Evolutionary conservation across 177 flowering plant species (phyloP).

Genomic region (Telopea speciosissima): DNA sequence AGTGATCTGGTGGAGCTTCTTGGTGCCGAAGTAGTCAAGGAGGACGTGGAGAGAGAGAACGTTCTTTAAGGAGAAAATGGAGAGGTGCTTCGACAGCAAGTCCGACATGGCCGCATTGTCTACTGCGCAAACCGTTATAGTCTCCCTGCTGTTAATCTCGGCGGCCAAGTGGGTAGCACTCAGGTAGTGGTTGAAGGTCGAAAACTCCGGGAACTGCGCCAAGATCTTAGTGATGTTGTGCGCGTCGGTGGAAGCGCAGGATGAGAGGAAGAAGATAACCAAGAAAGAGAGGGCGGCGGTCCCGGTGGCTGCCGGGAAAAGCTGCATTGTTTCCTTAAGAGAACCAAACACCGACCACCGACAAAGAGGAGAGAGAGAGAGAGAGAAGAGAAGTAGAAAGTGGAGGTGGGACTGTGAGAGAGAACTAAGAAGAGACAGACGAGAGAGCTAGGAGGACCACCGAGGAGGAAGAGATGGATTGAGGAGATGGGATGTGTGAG

Average conservation of each 20-base stretch:
- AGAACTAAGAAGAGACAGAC: background rate
- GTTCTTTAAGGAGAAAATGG: conserved; percentile 58
- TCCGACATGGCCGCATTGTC: conserved; percentile 72
- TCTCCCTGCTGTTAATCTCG: conserved; percentile 72
- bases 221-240: conserved; percentile 81
- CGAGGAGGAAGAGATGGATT: background rate
- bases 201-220: conserved; percentile 54
- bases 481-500: background rate
- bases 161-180: conserved; percentile 66
- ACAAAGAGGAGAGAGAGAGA: background rate
- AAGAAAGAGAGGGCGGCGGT: conserved; percentile 10
- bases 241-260: conserved; percentile 23
- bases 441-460: background rate
- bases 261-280: conserved; percentile 9
- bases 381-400: background rate
- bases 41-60: conserved; percentile 76
- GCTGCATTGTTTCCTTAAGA: conserved; percentile 27
- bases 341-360: background rate
- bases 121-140: conserved; percentile 83
- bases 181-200: conserved; percentile 92
- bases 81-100: conserved; percentile 47
- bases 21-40: conserved; percentile 82
- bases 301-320: conserved; percentile 14
- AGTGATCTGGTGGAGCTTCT: conserved; percentile 91
- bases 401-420: background rate